Conservation (phyloP, 129 eudicot genomes). For the Artemisia annua region DNA sequence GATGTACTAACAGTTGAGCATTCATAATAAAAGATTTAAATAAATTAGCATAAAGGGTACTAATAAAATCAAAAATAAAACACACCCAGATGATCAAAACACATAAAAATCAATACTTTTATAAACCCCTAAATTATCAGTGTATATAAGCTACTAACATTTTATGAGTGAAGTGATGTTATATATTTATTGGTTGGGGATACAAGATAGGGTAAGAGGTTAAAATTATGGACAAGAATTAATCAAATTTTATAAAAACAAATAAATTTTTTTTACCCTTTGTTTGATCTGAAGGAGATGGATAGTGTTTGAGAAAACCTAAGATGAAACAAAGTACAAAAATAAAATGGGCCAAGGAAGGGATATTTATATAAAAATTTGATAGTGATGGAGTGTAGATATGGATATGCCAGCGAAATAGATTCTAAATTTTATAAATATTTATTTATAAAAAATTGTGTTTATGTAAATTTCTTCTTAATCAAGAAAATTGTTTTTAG, state of each 20-base stretch:
- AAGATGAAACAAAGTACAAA: slow-evolving; percentile 30
- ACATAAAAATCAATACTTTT: too few species aligned
- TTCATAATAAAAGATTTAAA: slow-evolving; percentile 13
- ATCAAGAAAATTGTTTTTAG: neutral
- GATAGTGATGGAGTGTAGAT: slow-evolving; percentile 9
- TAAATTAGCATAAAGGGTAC: too few species aligned
- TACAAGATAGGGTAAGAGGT: neutral
- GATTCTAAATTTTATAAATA: neutral
- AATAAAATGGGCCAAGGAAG: slow-evolving; percentile 14
- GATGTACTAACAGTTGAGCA: slow-evolving; percentile 14
- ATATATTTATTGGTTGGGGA: too few species aligned
- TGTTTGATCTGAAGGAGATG: slow-evolving; percentile 24
- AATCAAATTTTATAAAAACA: slow-evolving; percentile 32
- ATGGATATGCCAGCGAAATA: slow-evolving; percentile 23
- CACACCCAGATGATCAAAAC: too few species aligned
- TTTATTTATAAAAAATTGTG: neutral
- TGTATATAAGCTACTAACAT: too few species aligned
- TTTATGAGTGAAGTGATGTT: too few species aligned
- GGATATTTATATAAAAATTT: slow-evolving; percentile 24
- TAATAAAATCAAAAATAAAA: too few species aligned
- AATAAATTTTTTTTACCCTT: too few species aligned
- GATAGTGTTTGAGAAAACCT: slow-evolving; percentile 35
- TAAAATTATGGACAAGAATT: slow-evolving; percentile 58
- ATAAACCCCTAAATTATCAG: too few species aligned
- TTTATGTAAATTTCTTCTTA: neutral